Conservation (phyloP, 768 basidiomycete genomes). For the Suillus tomentosus region DNA sequence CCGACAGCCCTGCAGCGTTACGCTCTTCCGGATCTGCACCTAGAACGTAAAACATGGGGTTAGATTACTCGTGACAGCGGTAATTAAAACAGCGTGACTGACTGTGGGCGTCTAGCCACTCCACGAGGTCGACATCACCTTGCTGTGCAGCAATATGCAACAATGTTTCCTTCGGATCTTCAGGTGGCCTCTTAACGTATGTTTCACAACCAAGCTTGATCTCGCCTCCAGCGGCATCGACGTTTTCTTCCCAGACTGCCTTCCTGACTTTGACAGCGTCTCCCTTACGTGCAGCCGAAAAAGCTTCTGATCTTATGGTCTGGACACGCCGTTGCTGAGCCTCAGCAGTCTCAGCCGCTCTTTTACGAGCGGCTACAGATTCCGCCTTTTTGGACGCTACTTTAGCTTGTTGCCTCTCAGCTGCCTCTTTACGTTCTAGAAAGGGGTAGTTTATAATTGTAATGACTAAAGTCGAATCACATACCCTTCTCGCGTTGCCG, state of each 20-base stretch:
- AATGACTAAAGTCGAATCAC: slow-evolving; percentile 16
- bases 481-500: slow-evolving; percentile 55
- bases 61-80: slow-evolving; percentile 23
- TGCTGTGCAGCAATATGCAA: slow-evolving; percentile 63
- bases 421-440: slow-evolving; percentile 57
- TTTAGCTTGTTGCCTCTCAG: slow-evolving; percentile 58
- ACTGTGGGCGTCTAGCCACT: slow-evolving; percentile 78
- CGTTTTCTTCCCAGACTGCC: slow-evolving; percentile 66
- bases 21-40: slow-evolving; percentile 76
- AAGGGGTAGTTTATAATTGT: slow-evolving; percentile 12
- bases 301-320: slow-evolving; percentile 57
- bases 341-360: slow-evolving; percentile 50
- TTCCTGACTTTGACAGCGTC: slow-evolving; percentile 57
- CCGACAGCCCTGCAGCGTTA: slow-evolving; percentile 56
- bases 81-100: slow-evolving; percentile 34
- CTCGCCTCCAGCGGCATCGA: slow-evolving; percentile 76
- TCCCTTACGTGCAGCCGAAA: slow-evolving; percentile 63
- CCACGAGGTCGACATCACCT: slow-evolving; percentile 58
- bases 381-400: slow-evolving; percentile 56
- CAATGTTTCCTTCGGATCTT: slow-evolving; percentile 67
- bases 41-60: slow-evolving; percentile 28
- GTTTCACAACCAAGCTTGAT: slow-evolving; percentile 55
- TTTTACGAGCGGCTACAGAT: slow-evolving; percentile 47
- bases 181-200: slow-evolving; percentile 46
- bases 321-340: slow-evolving; percentile 53